Base-by-base conservation (phyloP, 1,284 basidiomycete genomes). In the Leccinum proliferum region DNA sequence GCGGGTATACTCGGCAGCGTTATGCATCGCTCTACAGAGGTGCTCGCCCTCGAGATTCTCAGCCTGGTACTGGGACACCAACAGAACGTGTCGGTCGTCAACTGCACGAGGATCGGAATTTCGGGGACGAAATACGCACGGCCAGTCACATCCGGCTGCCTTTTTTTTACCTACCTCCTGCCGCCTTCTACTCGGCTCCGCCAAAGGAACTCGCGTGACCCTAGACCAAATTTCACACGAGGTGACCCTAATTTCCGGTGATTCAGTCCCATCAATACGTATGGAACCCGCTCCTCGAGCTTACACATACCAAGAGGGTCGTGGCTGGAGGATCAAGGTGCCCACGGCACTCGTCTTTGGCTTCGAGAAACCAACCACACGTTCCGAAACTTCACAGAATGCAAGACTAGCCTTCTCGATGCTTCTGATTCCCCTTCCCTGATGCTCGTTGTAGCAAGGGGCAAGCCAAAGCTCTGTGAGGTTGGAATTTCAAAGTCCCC, bases 401-500 rank as follows among this genome's bases (percentile, higher is more conserved):
- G 12, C 21, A 21, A 21, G 21, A 21, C 21, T 15, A 67, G 74
- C 25, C 78, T 69, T 55, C 70, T 63, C 50, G 79, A 69, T 4
- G 76, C 83, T 65, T 78, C 73, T 21, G 69, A 73, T 65, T 83
- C 81, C 6, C 83, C 82, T 46, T 81, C 83, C 43, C 73, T 76
- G 58, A 82, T 78, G 39, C 75, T 72, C 46, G 78, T 78, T 18
- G 79, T 77, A 2, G 76, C 50, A 69, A 68, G 65, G 57, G 73
- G 71, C 63, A 79, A 76, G 1, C 81, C 80, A 52, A 55, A 83
- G 70, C 60, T 79, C 78, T 32, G 73, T 66, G 64, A 83, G 72
- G 79, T 78, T 9, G 78, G 80, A 11, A 84, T 79, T 48, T 77
- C 72, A 69, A 82, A 80, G 56, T 74, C 73, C 43, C 67, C 66